Percentiles rank a stretch among this genome's conserved stretches.
Evolutionary conservation across 2,329 filamentous ascomycete species (phyloP).

Genomic region (Colletotrichum musicola): DNA sequence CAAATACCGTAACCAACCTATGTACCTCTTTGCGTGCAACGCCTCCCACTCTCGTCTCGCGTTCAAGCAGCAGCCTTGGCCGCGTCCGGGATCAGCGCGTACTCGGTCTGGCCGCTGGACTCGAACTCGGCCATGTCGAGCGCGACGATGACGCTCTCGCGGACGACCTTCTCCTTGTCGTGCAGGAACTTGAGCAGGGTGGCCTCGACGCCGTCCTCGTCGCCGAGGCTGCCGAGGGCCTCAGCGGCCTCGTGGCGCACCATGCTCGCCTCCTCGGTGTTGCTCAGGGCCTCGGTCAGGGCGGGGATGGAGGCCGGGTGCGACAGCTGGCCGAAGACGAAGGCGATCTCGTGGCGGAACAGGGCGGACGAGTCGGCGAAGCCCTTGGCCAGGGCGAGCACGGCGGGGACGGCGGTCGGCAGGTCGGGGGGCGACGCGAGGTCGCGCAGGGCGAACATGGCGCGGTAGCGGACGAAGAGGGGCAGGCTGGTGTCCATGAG

Average conservation of each 20-base stretch:
- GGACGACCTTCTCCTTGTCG: slow-evolving; percentile 92
- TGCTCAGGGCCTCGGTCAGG: slow-evolving; percentile 80
- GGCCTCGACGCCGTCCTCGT: slow-evolving; percentile 93
- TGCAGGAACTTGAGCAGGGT: slow-evolving; percentile 85
- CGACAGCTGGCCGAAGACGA: slow-evolving; percentile 96
- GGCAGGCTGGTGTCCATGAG: slow-evolving; percentile 84
- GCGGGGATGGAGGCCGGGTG: slow-evolving; percentile 98
- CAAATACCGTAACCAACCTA: neutral
- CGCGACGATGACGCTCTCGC: slow-evolving; percentile 94
- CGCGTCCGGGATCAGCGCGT: slow-evolving; percentile 85
- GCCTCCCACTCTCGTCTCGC: neutral
- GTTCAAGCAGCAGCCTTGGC: slow-evolving; percentile 55
- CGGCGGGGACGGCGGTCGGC: slow-evolving; percentile 88
- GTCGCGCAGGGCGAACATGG: slow-evolving; percentile 98
- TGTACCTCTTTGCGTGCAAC: slow-evolving; percentile 32
- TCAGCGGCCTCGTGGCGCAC: slow-evolving; percentile 98
- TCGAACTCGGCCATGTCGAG: slow-evolving; percentile 99
- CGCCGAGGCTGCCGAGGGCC: slow-evolving; percentile 91
- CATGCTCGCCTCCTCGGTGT: slow-evolving; percentile 91
- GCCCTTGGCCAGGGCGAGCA: slow-evolving; percentile 87
- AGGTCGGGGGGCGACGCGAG: slow-evolving; percentile 93
- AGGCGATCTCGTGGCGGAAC: slow-evolving; percentile 97
- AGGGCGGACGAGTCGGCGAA: slow-evolving; percentile 89
- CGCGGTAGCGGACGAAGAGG: slow-evolving; percentile 93
- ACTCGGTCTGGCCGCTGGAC: slow-evolving; percentile 88